Base-by-base conservation (phyloP, 1,139 yeast genomes). In the Hanseniaspora uvarum region DNA sequence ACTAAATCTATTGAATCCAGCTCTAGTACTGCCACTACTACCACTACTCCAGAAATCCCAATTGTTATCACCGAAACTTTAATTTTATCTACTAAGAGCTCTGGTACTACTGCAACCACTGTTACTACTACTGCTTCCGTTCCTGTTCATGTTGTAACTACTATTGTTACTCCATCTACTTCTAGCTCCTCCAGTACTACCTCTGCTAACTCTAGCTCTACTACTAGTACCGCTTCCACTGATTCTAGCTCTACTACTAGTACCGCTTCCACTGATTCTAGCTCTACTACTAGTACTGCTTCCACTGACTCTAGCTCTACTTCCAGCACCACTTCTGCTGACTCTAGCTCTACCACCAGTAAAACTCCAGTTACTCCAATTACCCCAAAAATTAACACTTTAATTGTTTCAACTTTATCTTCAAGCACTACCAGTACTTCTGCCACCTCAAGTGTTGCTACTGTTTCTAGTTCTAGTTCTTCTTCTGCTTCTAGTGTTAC, bases 401-500 rank as follows among this genome's bases (percentile, higher is more conserved):
- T 44, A 23, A 14, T 31, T 44, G 38, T 44, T 31, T 12, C 46
- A 11, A n/a, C 30, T 16, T 4, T 5, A 6, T 7, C 43, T 14
- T 30, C 52, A 30, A 33, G 21, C 11, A 21, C 58, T 44, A 49
- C 60, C 39, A 51, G 54, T 40, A 33, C 55, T 33, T 39, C 45
- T 36, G 41, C 46, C 12, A 31, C 43, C 24, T 14, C 57, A 23
- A 43, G 38, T 31, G n/a, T 31, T 46, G 48, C 60, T 43, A 51
- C 52, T 56, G 49, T 46, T 31, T 52, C 57, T 24, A n/a, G 52
- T 12, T 55, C 59, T 40, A 10, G 54, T 24, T 37, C 48, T 8
- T 5, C 41, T 24, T 38, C 58, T 52, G 19, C 39, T n/a, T 10
- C 54, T 16, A 28, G 34, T 36, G 53, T 50, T 12, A 56, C 59